Conservation (phyloP, 495 filamentous ascomycete species). For the Pseudotulostoma volvatum region DNA sequence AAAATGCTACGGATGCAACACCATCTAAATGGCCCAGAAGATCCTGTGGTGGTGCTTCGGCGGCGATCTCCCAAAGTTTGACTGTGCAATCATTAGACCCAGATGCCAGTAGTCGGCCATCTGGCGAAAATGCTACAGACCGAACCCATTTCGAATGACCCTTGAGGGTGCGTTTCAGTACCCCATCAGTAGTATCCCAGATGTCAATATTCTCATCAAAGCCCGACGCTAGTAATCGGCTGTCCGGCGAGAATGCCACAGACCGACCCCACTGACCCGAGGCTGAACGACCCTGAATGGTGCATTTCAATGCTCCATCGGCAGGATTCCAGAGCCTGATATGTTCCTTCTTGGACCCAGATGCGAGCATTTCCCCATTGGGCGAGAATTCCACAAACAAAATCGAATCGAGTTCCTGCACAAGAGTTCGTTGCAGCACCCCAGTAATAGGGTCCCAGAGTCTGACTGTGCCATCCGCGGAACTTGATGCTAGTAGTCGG, state of each 20-base stretch:
- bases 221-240: too few relatives aligned
- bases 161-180: too few relatives aligned
- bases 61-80: constrained; percentile 11
- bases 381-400: constrained; percentile 10
- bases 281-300: not conserved
- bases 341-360: not conserved
- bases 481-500: constrained; percentile 3
- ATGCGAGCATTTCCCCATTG: constrained; percentile 7
- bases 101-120: too few relatives aligned
- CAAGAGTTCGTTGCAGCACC: constrained; percentile 2
- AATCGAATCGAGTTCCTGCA: constrained; percentile 5
- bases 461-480: not conserved
- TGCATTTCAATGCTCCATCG: not conserved
- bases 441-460: constrained; percentile 4
- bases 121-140: too few relatives aligned
- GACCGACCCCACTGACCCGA: not conserved
- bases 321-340: constrained; percentile 1
- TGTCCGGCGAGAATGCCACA: too few relatives aligned
- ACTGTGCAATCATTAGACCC: too few relatives aligned
- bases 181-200: too few relatives aligned
- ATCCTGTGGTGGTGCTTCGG: not conserved
- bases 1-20: constrained; percentile 5
- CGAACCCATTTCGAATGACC: too few relatives aligned
- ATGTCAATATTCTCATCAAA: too few relatives aligned
- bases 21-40: constrained; percentile 10